A percentile compares a stretch with the other conserved stretches of the same genome.
Evolutionary conservation across 1,284 basidiomycete species (phyloP).

Genomic region (Phellinidium pouzarii): DNA sequence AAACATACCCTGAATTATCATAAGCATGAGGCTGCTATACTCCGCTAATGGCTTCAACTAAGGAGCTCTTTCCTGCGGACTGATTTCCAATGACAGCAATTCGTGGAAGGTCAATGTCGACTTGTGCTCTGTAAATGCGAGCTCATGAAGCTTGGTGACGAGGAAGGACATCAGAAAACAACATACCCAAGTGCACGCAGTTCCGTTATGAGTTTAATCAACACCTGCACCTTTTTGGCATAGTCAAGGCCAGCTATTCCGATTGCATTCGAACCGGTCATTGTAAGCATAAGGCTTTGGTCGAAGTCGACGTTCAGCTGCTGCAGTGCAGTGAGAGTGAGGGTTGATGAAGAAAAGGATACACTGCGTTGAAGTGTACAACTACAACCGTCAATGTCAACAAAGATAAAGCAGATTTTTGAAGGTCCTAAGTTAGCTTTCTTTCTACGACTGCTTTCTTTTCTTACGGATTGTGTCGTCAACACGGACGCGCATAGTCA

Average conservation of each 20-base stretch:
- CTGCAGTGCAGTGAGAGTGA: too few relatives aligned
- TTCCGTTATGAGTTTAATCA: slow-evolving; percentile 23
- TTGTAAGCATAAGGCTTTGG: too few relatives aligned
- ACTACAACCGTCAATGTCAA: too few relatives aligned
- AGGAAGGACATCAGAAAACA: neutral
- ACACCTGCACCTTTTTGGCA: slow-evolving; percentile 17
- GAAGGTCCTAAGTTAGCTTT: too few relatives aligned
- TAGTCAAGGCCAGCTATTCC: slow-evolving; percentile 1
- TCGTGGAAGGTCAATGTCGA: slow-evolving; percentile 31
- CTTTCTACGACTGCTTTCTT: too few relatives aligned
- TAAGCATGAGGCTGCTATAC: slow-evolving; percentile 24
- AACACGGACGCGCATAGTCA: too few relatives aligned
- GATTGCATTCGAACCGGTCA: neutral
- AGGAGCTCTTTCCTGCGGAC: slow-evolving; percentile 34
- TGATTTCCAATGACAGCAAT: slow-evolving; percentile 37
- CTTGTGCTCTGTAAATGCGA: slow-evolving; percentile 26
- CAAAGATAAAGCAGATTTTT: too few relatives aligned
- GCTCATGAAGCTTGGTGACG: neutral
- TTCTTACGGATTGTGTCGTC: too few relatives aligned
- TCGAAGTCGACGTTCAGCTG: too few relatives aligned
- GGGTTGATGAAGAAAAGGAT: too few relatives aligned
- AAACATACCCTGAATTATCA: neutral
- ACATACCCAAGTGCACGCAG: slow-evolving; percentile 25
- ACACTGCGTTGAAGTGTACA: too few relatives aligned
- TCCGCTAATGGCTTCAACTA: slow-evolving; percentile 37